Percentiles rank a stretch among this genome's conserved stretches.
Conservation (phyloP, 2,329 filamentous ascomycete genomes). For the Zymoseptoria tritici region DNA sequence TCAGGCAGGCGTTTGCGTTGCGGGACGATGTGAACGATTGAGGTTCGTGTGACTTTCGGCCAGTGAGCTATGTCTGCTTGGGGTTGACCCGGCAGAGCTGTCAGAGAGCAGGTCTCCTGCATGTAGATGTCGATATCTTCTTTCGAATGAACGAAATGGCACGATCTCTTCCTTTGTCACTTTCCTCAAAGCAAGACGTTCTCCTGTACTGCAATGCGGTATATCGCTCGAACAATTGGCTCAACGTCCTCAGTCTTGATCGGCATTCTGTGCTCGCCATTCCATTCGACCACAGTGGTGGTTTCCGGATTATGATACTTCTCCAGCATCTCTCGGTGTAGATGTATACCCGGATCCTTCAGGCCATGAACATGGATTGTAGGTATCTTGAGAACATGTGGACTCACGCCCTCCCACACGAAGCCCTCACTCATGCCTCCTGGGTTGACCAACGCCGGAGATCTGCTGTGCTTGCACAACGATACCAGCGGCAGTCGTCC, state of each 20-base stretch:
- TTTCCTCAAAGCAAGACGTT: slow-evolving; percentile 28
- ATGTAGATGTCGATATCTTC: neutral
- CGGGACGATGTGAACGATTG: slow-evolving; percentile 61
- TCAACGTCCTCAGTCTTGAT: slow-evolving; percentile 61
- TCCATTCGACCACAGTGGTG: slow-evolving; percentile 60
- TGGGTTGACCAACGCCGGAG: slow-evolving; percentile 33
- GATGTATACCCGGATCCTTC: slow-evolving; percentile 51
- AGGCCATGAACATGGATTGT: slow-evolving; percentile 64
- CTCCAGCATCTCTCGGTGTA: slow-evolving; percentile 50
- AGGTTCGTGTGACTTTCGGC: neutral
- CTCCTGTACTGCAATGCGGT: slow-evolving; percentile 45
- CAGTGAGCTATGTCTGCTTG: neutral
- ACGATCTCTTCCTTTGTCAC: neutral
- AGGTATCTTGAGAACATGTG: slow-evolving; percentile 48
- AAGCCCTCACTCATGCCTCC: slow-evolving; percentile 41
- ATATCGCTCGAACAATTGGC: slow-evolving; percentile 46
- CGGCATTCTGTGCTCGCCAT: slow-evolving; percentile 63
- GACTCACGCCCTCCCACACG: slow-evolving; percentile 35
- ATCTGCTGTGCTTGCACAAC: slow-evolving; percentile 37
- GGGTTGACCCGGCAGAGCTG: neutral
- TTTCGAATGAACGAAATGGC: neutral
- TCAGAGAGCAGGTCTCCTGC: neutral
- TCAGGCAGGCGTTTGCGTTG: slow-evolving; percentile 67
- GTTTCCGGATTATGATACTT: slow-evolving; percentile 53
- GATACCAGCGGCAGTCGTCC: slow-evolving; percentile 54